Conservation (phyloP, 768 basidiomycete genomes). For the Pisolithus marmoratus region DNA sequence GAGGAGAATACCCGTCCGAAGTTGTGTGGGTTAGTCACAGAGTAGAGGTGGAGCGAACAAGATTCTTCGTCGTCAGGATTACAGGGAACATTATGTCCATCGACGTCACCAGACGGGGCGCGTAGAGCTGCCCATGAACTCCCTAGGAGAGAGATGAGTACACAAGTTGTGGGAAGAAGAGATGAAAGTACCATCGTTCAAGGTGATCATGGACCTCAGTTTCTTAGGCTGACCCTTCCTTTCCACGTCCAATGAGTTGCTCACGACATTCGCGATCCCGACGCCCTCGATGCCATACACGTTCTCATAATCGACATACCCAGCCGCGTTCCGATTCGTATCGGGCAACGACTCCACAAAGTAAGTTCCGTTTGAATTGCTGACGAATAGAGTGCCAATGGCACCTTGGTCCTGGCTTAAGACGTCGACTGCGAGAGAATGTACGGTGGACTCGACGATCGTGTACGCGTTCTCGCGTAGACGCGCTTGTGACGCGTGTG, state of each 20-base stretch:
- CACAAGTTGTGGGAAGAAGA: not conserved
- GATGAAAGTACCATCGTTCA: constrained; percentile 64
- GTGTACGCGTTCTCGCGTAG: constrained; percentile 93
- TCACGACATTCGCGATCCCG: constrained; percentile 83
- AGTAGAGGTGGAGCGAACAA: constrained; percentile 89
- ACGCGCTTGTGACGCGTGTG: constrained; percentile 74
- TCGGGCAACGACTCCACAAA: constrained; percentile 88
- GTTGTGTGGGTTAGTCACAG: constrained; percentile 90
- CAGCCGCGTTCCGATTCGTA: constrained; percentile 84
- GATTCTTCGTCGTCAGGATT: constrained; percentile 45
- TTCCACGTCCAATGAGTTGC: constrained; percentile 81
- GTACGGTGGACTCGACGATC: constrained; percentile 88
- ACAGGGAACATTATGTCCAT: constrained; percentile 62
- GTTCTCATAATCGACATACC: constrained; percentile 92
- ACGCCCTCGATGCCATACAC: constrained; percentile 85
- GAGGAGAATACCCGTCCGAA: constrained; percentile 93
- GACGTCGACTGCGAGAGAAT: constrained; percentile 93
- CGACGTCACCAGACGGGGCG: constrained; percentile 50
- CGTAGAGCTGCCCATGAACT: constrained; percentile 73
- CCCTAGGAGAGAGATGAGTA: constrained; percentile 26
- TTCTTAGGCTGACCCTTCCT: constrained; percentile 62
- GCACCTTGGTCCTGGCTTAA: constrained; percentile 57
- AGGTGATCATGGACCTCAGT: constrained; percentile 77
- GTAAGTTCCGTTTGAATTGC: constrained; percentile 93
- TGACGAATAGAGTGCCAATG: constrained; percentile 91